Evolutionary conservation across 2,329 filamentous ascomycete genomes (phyloP), one percentile per base, ranked within the genome.

Genomic region (Lanzia echinophila): DNA sequence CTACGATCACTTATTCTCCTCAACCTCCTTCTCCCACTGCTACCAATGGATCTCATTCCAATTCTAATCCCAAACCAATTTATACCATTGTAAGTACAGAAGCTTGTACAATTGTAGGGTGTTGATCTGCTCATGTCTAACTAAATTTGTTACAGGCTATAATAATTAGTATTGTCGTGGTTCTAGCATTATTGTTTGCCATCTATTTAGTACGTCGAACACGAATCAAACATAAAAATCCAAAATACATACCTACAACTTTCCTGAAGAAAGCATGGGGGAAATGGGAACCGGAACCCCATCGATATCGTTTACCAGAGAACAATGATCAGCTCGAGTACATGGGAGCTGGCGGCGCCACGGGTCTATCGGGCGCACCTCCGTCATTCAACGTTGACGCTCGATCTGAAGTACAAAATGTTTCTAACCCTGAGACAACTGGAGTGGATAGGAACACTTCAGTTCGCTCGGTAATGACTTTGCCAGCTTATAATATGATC

Each of bases 381-480:
- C 52, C 59, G 10, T 47, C 58, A 2, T 58, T 57, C 3, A 54
- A 54, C 52, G 38, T 45, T 19, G 50, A 56, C 6, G 50, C 57
- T 24, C 38, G 34, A 39, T 28, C 54, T 28, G 54, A 43, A 13
- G 54, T 50, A 11, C 32, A 28, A 13, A 43, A 50, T 19, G 48
- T 47, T 12, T 39, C 42, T n/a, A 50, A 47, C 36, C 43, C 33
- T 36, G 32, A 47, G 17, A 22, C 56, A 8, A 22, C 28, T 19
- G 73, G 72, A 3, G 82, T 96, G 12, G 88, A 92, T 67, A 82
- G 92, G 32, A 87, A 92, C 63, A 90, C 88, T 1, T 95, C 89
- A 8, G 78, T 97, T 44, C 85, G 92, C 53, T 95, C 90, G n/a
- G 84, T 97, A 53, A 94, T 96, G 79, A 97, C 94, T 0, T 73